Conservation (phyloP, 1,284 basidiomycete genomes). For the Ustilago xerochloae region DNA sequence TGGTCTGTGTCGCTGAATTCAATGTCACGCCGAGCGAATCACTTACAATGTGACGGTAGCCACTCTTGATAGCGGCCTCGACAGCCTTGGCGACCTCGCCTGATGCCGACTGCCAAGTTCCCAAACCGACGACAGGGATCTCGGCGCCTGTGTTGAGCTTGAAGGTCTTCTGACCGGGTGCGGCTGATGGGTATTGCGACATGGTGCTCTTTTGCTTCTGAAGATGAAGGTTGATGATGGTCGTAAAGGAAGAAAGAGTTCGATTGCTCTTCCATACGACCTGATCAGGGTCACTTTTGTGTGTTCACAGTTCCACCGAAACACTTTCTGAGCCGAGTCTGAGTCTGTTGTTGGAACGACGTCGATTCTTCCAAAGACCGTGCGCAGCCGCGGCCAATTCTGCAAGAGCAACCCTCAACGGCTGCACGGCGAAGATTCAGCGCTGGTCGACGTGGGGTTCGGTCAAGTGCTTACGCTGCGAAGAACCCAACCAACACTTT, state of each 20-base stretch:
- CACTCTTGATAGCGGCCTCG: constrained; percentile 53
- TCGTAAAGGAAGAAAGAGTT: not conserved
- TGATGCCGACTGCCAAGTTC: constrained; percentile 53
- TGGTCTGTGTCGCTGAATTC: too few species aligned
- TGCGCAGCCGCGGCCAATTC: not conserved
- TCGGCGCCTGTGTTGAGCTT: constrained; percentile 67
- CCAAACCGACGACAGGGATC: constrained; percentile 62
- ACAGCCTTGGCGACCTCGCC: constrained; percentile 72
- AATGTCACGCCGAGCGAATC: too few species aligned
- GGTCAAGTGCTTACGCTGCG: too few species aligned
- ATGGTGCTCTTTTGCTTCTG: not conserved
- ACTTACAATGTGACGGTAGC: constrained; percentile 32
- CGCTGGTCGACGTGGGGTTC: constrained; percentile 6
- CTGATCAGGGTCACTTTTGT: not conserved
- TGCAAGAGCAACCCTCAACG: not conserved
- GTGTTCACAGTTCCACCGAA: not conserved
- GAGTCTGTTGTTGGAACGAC: not conserved
- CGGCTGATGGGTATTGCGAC: constrained; percentile 46
- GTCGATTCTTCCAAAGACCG: not conserved
- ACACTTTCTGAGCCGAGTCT: not conserved
- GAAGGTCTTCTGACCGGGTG: constrained; percentile 52
- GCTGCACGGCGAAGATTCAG: too few species aligned
- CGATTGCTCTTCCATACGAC: not conserved
- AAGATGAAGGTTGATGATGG: not conserved
- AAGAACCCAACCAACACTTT: not conserved